Conservation (phyloP, 805 yeast genomes). For the Grigorovia humatica region DNA sequence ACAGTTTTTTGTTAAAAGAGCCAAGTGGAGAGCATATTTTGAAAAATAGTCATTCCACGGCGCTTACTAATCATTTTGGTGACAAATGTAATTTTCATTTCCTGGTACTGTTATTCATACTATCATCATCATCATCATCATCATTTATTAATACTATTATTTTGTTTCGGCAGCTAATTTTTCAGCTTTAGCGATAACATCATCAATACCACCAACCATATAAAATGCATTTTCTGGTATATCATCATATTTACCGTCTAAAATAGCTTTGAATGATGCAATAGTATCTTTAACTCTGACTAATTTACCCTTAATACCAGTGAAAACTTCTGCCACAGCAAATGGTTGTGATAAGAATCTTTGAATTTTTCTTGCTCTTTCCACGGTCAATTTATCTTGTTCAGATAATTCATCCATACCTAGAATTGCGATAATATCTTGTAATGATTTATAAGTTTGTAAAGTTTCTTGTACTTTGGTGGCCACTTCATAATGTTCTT, state of each 20-base stretch:
- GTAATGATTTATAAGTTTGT: constrained; percentile 99
- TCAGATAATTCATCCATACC: constrained; percentile 99
- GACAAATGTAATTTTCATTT: background rate
- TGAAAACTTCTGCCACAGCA: constrained; percentile 99
- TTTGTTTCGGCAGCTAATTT: constrained; percentile 89
- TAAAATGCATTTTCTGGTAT: constrained; percentile 99
- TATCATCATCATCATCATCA: no score
- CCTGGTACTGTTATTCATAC: background rate
- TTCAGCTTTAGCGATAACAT: constrained; percentile 97
- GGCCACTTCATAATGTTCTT: constrained; percentile 97
- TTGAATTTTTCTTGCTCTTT: constrained; percentile 99
- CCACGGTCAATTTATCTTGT: constrained; percentile 96
- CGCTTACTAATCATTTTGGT: background rate
- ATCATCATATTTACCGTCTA: constrained; percentile 97
- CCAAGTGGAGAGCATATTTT: no score
- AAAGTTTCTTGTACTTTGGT: constrained; percentile 93
- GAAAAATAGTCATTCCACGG: no score
- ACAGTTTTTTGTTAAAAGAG: no score
- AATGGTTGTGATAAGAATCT: constrained; percentile 99
- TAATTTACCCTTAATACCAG: constrained; percentile 97
- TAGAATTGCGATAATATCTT: constrained; percentile 99
- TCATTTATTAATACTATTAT: background rate
- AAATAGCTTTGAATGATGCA: constrained; percentile 89
- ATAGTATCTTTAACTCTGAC: constrained; percentile 95
- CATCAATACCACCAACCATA: constrained; percentile 99